Percentiles rank a stretch among this genome's conserved stretches.
Conservation (phyloP, 2,329 filamentous ascomycete genomes). For the Colletotrichum filicis region DNA sequence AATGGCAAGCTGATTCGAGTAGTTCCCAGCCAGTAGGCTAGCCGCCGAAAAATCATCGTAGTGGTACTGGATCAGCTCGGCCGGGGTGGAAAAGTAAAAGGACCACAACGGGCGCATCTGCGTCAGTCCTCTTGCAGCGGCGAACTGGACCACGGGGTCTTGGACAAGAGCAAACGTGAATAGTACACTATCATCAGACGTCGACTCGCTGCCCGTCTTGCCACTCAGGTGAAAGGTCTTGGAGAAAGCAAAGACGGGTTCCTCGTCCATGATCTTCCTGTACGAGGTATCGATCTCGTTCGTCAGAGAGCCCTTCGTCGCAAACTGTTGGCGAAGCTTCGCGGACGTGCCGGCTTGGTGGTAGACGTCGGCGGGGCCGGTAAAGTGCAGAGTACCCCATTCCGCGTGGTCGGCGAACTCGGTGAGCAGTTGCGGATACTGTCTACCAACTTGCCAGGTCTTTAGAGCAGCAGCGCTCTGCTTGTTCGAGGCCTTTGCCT, state of each 20-base stretch:
- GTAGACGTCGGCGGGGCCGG: constrained; percentile 72
- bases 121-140: constrained; percentile 79
- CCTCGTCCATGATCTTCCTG: constrained; percentile 78
- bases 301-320: constrained; percentile 71
- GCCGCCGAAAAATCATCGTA: constrained; percentile 79
- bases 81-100: constrained; percentile 74
- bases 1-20: constrained; percentile 75
- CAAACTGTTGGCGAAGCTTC: constrained; percentile 74
- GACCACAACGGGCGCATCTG: constrained; percentile 84
- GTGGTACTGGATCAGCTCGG: constrained; percentile 78
- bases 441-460: constrained; percentile 73
- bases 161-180: constrained; percentile 85
- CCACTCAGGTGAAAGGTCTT: constrained; percentile 67
- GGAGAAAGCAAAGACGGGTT: constrained; percentile 85
- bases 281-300: constrained; percentile 76
- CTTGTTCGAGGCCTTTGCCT: constrained; percentile 50
- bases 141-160: constrained; percentile 82
- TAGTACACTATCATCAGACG: constrained; percentile 64
- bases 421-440: constrained; percentile 75
- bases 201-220: constrained; percentile 25
- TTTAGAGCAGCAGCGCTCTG: constrained; percentile 60
- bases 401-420: constrained; percentile 81
- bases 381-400: constrained; percentile 86
- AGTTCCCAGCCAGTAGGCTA: constrained; percentile 73
- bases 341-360: constrained; percentile 79